A percentile compares a stretch with the other conserved stretches of the same genome.
phyloP scores from a whole-genome alignment of 2,329 filamentous ascomycete species.

The Aspergillus hiratsukae region DNA sequence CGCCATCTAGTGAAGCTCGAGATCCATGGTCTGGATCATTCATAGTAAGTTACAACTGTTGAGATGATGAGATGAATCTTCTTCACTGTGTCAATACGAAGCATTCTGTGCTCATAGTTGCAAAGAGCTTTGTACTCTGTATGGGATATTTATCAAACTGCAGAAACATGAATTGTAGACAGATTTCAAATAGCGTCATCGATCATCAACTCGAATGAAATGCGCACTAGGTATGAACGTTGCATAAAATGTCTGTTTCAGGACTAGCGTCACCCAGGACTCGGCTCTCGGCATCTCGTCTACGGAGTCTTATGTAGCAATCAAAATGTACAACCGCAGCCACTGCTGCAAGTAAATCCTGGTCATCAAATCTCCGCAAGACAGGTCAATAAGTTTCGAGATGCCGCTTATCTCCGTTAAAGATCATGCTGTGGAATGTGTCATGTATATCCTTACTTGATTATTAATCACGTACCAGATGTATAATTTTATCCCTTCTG shows the following conservation, averaged over 20 bases:
- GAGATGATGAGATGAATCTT: slow-evolving; percentile 1
- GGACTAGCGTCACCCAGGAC: neutral
- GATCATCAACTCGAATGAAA: neutral
- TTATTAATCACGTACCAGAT: neutral
- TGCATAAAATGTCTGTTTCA: neutral
- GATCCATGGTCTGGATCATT: slow-evolving; percentile 10
- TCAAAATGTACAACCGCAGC: no score
- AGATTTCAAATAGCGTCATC: neutral
- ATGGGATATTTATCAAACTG: neutral
- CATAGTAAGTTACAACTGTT: neutral
- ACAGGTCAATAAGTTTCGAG: no score
- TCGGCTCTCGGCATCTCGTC: neutral
- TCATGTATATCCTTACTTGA: neutral
- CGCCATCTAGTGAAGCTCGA: slow-evolving; percentile 1
- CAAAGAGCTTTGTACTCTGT: neutral
- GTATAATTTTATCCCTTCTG: neutral
- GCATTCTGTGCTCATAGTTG: no score
- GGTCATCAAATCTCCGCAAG: neutral
- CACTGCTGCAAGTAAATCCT: neutral
- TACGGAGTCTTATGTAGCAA: no score
- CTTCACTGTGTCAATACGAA: neutral
- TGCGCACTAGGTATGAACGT: neutral
- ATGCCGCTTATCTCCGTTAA: neutral
- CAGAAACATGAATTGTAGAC: neutral
- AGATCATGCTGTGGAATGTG: neutral